These are phyloP conservation scores for Chrysosporium queenslandicum DNA, from an alignment of 2,329 filamentous ascomycete species.

Conservation along the genomic window DNA sequence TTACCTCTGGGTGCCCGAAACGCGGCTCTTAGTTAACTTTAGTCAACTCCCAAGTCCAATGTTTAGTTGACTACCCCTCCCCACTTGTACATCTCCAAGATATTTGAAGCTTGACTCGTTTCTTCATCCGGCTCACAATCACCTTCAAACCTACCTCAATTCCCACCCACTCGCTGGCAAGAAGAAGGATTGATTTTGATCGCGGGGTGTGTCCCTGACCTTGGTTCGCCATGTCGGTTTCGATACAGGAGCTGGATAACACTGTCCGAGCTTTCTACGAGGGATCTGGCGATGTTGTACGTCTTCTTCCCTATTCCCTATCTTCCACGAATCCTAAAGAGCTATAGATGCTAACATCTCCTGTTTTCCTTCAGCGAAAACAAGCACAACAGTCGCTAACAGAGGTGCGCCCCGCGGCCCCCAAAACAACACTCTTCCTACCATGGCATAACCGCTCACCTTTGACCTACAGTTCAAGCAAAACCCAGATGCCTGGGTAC, in stretches of 20 bases:
- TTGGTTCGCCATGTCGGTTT: slow-evolving; percentile 48
- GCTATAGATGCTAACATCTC: slow-evolving; percentile 29
- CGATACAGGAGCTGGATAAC: slow-evolving; percentile 90
- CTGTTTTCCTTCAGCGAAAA: slow-evolving; percentile 63
- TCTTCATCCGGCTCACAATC: not conserved
- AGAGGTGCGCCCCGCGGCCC: slow-evolving; percentile 52
- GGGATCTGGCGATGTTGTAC: slow-evolving; percentile 83
- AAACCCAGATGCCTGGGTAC: slow-evolving; percentile 93
- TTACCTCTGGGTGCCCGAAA: not conserved
- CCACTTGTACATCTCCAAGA: not conserved
- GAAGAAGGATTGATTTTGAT: not conserved
- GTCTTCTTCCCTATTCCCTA: slow-evolving; percentile 28
- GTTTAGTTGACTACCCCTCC: not conserved
- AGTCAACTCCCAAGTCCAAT: not conserved
- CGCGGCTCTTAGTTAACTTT: not conserved
- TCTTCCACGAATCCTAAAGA: not conserved
- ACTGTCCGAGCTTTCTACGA: slow-evolving; percentile 97
- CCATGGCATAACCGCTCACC: slow-evolving; percentile 12
- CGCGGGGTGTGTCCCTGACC: slow-evolving; percentile 12
- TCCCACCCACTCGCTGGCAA: not conserved
- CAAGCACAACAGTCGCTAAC: slow-evolving; percentile 86
- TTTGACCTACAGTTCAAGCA: slow-evolving; percentile 74
- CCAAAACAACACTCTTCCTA: slow-evolving; percentile 12
- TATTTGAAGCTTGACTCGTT: not conserved
- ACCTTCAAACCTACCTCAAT: not conserved